Percentiles rank a stretch among this genome's conserved stretches.
phyloP scores from a whole-genome alignment of 1,284 basidiomycete genomes.

The Ceratorhiza oryzae-sativae region DNA sequence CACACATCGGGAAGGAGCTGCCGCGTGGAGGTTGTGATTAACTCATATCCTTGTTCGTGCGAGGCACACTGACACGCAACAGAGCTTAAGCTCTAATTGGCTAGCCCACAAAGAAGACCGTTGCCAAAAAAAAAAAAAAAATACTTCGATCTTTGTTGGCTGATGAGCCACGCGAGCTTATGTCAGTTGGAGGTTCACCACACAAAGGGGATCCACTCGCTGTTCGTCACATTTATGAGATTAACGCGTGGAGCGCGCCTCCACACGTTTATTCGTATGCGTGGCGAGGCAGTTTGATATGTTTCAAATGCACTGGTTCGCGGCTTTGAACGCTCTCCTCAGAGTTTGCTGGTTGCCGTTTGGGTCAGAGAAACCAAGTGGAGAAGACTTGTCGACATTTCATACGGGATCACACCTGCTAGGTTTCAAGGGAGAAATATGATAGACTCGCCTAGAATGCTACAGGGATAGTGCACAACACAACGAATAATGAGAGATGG shows the following conservation, averaged over 20 bases:
- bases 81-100: slow-evolving; percentile 2
- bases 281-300: not conserved
- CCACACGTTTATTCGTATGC: not conserved
- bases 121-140: slow-evolving; percentile 23
- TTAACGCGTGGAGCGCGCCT: slow-evolving; percentile 7
- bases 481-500: slow-evolving; percentile 35
- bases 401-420: not conserved
- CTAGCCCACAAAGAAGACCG: slow-evolving; percentile 29
- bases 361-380: not conserved
- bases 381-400: not conserved
- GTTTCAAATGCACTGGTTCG: not conserved
- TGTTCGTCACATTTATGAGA: slow-evolving; percentile 3
- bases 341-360: not conserved
- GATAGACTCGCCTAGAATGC: slow-evolving; percentile 39
- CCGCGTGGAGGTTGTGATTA: slow-evolving; percentile 17
- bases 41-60: slow-evolving; percentile 25
- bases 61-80: not conserved
- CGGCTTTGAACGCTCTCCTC: not conserved
- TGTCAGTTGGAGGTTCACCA: slow-evolving; percentile 1
- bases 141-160: slow-evolving; percentile 37
- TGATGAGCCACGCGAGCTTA: not conserved
- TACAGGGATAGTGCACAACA: slow-evolving; percentile 36
- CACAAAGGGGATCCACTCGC: slow-evolving; percentile 15
- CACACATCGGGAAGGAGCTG: slow-evolving; percentile 22
- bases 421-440: slow-evolving; percentile 35